A percentile compares a stretch with the other conserved stretches of the same genome.
phyloP scores from a whole-genome alignment of 129 eudicot species.

The Oenanthe sinensis region DNA sequence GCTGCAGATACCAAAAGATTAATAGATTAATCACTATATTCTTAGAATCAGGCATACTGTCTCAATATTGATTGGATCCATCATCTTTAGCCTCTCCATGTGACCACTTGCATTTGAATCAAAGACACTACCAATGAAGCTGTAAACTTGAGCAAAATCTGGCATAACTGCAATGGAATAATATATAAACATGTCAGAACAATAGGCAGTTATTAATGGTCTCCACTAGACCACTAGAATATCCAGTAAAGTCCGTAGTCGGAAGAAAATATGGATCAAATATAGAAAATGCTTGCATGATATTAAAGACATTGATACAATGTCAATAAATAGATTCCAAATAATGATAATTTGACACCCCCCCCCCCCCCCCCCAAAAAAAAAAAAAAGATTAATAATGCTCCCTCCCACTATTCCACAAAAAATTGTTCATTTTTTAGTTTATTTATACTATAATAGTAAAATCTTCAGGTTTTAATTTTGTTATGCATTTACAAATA shows the following conservation, averaged over 20 bases:
- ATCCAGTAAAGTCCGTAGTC: neutral
- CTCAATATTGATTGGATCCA: constrained; percentile 47
- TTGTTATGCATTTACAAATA: neutral
- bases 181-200: neutral
- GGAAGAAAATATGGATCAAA: neutral
- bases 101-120: constrained; percentile 41
- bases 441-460: neutral
- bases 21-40: neutral
- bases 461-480: neutral
- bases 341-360: neutral
- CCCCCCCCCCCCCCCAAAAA: neutral
- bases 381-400: neutral
- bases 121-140: constrained; percentile 52
- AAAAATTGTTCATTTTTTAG: neutral
- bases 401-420: neutral
- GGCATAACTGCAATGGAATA: constrained; percentile 18
- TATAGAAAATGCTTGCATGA: neutral
- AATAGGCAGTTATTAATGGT: neutral
- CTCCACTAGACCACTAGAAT: neutral
- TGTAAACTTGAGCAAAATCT: constrained; percentile 49
- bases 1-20: neutral
- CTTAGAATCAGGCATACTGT: constrained; percentile 24
- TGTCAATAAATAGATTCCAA: neutral
- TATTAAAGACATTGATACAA: neutral
- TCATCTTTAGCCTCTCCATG: constrained; percentile 29